These are phyloP conservation scores for Coccomyxa sp. DNA, from an alignment of 139 green algal species.

Conservation along the genomic window DNA sequence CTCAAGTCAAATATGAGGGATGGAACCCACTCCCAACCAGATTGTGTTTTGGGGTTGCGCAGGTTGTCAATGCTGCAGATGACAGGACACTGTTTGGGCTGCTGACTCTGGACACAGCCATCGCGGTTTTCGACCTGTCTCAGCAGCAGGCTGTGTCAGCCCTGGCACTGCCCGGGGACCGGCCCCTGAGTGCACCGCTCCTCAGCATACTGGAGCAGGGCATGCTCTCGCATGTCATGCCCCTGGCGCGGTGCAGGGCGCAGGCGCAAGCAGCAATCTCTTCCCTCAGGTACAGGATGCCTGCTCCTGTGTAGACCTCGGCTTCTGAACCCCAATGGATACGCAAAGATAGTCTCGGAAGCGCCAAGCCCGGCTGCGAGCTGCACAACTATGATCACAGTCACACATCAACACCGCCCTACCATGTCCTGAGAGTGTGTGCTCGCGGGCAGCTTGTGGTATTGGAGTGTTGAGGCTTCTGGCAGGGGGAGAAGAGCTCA, in stretches of 20 bases:
- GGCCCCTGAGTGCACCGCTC: background rate
- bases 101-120: constrained; percentile 14
- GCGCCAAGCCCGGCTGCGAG: no score
- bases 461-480: no score
- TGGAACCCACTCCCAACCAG: no score
- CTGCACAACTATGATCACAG: no score
- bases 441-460: no score
- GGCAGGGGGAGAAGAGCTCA: no score
- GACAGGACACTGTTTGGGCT: constrained; percentile 2
- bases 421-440: no score
- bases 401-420: no score
- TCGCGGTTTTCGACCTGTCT: constrained; percentile 16
- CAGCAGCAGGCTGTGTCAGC: background rate
- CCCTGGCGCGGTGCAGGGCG: constrained; percentile 7
- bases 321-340: background rate
- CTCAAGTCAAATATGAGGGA: no score
- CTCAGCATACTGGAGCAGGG: background rate
- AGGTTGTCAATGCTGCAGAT: constrained; percentile 6
- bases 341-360: no score
- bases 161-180: constrained; percentile 7
- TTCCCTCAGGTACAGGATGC: constrained; percentile 12
- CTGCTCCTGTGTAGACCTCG: background rate
- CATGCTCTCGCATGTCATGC: background rate
- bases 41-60: no score
- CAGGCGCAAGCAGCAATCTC: background rate